These are phyloP conservation scores for Penicillium coffeae DNA, from an alignment of 495 filamentous ascomycete species.

Conservation along the genomic window DNA sequence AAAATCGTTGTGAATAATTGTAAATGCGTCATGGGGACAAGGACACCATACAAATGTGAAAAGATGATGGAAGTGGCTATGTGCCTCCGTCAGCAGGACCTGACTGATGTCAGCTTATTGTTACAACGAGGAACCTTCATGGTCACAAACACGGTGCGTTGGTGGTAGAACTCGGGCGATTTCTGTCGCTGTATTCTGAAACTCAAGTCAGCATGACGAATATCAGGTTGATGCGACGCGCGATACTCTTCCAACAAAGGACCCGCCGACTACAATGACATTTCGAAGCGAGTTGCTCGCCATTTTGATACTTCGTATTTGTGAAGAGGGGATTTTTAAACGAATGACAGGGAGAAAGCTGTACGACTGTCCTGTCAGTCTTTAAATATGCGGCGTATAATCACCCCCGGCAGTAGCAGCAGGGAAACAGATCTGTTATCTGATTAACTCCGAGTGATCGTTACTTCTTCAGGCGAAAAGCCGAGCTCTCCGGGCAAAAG, in stretches of 20 bases:
- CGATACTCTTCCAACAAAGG: constrained; percentile 36
- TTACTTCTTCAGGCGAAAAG: constrained; percentile 9
- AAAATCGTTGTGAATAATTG: too few species aligned
- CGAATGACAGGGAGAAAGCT: neutral
- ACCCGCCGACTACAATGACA: constrained; percentile 41
- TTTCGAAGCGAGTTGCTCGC: constrained; percentile 27
- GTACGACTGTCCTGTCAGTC: too few species aligned
- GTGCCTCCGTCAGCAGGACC: constrained; percentile 47
- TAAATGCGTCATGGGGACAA: too few species aligned
- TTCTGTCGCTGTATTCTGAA: constrained; percentile 34
- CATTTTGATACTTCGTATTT: constrained; percentile 12
- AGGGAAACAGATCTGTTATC: constrained; percentile 15
- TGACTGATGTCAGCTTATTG: constrained; percentile 11
- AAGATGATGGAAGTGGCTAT: constrained; percentile 53
- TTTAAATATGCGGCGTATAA: constrained; percentile 1
- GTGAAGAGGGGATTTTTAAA: neutral
- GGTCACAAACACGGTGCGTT: constrained; percentile 28
- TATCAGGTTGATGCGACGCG: too few species aligned
- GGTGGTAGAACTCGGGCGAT: constrained; percentile 33
- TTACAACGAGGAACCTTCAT: neutral
- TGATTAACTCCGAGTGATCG: constrained; percentile 21
- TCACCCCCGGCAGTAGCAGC: neutral
- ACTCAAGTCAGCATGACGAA: constrained; percentile 1
- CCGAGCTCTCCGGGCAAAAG: constrained; percentile 15
- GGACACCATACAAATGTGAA: constrained; percentile 46